Percentiles rank a stretch among this genome's conserved stretches.
phyloP scores from a whole-genome alignment of 1,284 basidiomycete species.

The Ganoderma resinaceum region DNA sequence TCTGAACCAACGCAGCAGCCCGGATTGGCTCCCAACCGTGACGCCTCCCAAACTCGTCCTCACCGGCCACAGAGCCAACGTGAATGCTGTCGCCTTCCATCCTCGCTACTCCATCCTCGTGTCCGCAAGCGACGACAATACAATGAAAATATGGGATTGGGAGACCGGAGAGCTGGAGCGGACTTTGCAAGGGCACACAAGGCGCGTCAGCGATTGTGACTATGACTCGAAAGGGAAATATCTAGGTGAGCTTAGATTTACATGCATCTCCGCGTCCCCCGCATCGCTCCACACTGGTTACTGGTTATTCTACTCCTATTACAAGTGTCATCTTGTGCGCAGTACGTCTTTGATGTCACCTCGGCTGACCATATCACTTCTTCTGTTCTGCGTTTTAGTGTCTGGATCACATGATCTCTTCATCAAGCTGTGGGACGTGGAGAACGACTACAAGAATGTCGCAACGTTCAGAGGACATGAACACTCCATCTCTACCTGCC shows the following conservation, averaged over 20 bases:
- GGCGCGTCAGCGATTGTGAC: conserved; percentile 73
- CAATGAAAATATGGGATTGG: conserved; percentile 81
- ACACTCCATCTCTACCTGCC: conserved; percentile 71
- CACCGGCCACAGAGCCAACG: conserved; percentile 65
- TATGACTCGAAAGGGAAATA: conserved; percentile 71
- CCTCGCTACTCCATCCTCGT: conserved; percentile 71
- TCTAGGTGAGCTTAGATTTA: conserved; percentile 55
- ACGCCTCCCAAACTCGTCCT: conserved; percentile 63
- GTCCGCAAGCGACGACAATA: conserved; percentile 51
- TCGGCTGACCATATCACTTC: not conserved
- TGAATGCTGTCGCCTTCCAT: conserved; percentile 75
- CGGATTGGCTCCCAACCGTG: conserved; percentile 70
- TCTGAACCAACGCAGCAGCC: conserved; percentile 45
- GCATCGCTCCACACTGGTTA: not conserved
- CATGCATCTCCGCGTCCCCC: not conserved
- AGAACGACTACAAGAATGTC: conserved; percentile 74
- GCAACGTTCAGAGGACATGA: conserved; percentile 79
- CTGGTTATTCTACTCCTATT: too few relatives aligned
- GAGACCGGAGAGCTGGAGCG: conserved; percentile 78
- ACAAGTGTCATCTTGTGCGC: not conserved
- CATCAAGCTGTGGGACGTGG: conserved; percentile 78
- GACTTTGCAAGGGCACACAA: conserved; percentile 80
- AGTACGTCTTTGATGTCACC: not conserved
- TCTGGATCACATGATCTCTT: conserved; percentile 78
- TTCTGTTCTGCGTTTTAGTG: conserved; percentile 45